Conservation (phyloP, 805 yeast species). For the Nakazawaea ernobii region DNA sequence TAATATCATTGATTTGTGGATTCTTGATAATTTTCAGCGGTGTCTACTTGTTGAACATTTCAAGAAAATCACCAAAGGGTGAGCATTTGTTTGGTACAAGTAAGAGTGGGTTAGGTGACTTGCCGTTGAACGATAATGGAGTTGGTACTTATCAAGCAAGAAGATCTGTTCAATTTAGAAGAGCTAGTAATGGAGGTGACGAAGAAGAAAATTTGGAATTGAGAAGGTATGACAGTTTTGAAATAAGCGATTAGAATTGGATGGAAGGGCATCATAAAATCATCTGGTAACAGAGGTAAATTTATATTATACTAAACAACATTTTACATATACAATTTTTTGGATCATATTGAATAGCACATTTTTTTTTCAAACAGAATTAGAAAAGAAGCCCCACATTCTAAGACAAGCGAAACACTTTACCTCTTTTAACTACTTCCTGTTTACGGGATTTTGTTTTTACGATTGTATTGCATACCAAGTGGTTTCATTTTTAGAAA, state of each 20-base stretch:
- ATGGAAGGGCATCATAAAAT: not conserved
- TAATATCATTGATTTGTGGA: conserved; percentile 77
- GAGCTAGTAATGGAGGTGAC: conserved; percentile 26
- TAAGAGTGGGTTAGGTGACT: conserved; percentile 58
- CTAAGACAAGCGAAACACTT: too few species aligned
- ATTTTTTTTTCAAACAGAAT: too few species aligned
- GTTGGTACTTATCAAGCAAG: conserved; percentile 70
- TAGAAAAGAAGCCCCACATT: too few species aligned
- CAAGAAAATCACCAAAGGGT: conserved; percentile 52
- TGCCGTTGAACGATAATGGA: conserved; percentile 73
- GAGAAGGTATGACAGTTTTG: conserved; percentile 59
- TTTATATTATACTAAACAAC: too few species aligned
- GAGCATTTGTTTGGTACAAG: conserved; percentile 35
- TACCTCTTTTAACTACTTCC: too few species aligned
- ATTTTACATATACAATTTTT: not conserved
- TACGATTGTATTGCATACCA: too few species aligned
- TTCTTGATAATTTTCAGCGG: conserved; percentile 85
- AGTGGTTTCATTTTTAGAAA: too few species aligned
- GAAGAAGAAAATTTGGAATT: conserved; percentile 46
- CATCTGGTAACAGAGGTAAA: not conserved
- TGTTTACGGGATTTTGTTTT: too few species aligned
- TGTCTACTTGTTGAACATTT: conserved; percentile 73
- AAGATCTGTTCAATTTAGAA: conserved; percentile 64
- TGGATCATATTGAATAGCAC: not conserved
- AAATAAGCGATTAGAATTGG: conserved; percentile 33